phyloP scores from a whole-genome alignment of 1,284 basidiomycete species.

The Heterobasidion parviporum region DNA sequence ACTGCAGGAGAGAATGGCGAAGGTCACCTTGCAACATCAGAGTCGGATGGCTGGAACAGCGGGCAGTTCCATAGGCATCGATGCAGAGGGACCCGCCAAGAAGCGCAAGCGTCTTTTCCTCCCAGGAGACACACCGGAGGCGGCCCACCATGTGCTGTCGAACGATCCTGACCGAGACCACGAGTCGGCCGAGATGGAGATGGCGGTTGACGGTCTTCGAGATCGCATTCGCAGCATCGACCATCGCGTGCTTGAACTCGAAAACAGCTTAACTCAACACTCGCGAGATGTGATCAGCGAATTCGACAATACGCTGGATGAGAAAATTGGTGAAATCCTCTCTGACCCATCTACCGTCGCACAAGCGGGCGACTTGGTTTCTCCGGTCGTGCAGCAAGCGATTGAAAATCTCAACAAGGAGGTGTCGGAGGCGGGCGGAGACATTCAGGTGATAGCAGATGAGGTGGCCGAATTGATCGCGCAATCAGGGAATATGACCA shows the following conservation, averaged over 20 bases:
- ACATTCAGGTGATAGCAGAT: slow-evolving; percentile 29
- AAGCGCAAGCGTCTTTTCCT: not conserved
- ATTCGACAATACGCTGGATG: slow-evolving; percentile 32
- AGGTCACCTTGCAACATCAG: slow-evolving; percentile 2
- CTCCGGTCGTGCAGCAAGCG: slow-evolving; percentile 3
- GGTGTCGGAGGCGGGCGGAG: slow-evolving; percentile 19
- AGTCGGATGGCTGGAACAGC: not conserved
- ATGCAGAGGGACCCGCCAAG: not conserved
- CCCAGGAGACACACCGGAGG: not conserved
- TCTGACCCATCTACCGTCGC: slow-evolving; percentile 24
- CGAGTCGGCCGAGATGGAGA: not conserved
- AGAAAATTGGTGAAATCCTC: slow-evolving; percentile 25
- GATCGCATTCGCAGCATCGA: not conserved
- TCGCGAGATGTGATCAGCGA: slow-evolving; percentile 26
- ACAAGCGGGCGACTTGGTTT: slow-evolving; percentile 8
- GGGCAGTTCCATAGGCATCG: not conserved
- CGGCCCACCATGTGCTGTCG: not conserved
- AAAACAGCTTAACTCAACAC: slow-evolving; percentile 11
- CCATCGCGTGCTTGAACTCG: not conserved
- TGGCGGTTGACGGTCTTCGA: not conserved
- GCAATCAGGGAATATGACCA: slow-evolving; percentile 20
- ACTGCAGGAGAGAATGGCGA: slow-evolving; percentile 12
- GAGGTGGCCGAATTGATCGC: slow-evolving; percentile 29
- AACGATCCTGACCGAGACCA: not conserved
- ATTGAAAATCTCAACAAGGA: slow-evolving; percentile 15